Conservation (phyloP, 345 rosid species). For the Populus euphratica region DNA sequence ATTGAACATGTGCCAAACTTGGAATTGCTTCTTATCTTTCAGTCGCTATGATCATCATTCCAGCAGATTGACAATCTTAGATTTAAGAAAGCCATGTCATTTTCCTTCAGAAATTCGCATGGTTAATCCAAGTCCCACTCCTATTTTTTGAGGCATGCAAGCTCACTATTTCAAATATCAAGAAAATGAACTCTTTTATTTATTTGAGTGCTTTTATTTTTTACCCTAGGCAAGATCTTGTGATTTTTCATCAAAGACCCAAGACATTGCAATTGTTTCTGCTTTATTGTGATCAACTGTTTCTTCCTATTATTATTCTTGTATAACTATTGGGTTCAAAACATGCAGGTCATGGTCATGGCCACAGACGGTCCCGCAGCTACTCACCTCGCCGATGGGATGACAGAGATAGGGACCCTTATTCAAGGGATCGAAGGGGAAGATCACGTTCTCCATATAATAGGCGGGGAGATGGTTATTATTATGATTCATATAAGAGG, state of each 20-base stretch:
- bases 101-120: neutral
- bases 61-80: neutral
- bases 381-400: slow-evolving; percentile 45
- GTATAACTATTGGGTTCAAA: neutral
- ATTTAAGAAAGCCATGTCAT: neutral
- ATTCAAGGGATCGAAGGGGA: slow-evolving; percentile 43
- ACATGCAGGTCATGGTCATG: slow-evolving; percentile 32
- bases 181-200: neutral
- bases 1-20: too few species aligned
- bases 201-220: neutral
- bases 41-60: neutral
- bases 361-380: slow-evolving; percentile 47
- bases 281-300: neutral
- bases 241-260: neutral
- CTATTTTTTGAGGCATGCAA: neutral
- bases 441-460: slow-evolving; percentile 48
- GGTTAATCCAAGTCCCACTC: neutral
- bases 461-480: slow-evolving; percentile 31
- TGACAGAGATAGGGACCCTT: slow-evolving; percentile 28
- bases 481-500: slow-evolving; percentile 35
- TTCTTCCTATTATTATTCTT: neutral
- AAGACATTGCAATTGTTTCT: neutral
- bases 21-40: neutral
- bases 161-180: neutral
- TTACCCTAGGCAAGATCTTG: neutral